Percentiles rank a stretch among this genome's conserved stretches.
These are phyloP conservation scores for Macadamia tetraphylla DNA, from an alignment of 164 flowering plant species.

Conservation along the genomic window DNA sequence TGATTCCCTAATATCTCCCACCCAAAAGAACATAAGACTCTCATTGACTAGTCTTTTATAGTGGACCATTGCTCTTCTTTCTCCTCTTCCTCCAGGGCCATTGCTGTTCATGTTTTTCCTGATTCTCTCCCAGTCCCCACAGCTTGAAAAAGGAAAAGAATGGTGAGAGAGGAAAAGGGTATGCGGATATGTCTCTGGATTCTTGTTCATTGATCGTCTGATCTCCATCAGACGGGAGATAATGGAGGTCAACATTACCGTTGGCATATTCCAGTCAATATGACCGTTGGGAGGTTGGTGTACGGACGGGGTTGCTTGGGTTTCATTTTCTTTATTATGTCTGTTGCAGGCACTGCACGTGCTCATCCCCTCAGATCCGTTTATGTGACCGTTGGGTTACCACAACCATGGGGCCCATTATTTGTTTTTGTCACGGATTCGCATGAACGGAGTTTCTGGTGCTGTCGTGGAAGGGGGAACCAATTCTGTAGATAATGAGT, in stretches of 20 bases:
- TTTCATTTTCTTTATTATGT: constrained; percentile 5
- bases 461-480: no score
- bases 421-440: no score
- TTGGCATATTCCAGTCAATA: constrained; percentile 18
- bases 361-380: constrained; percentile 18
- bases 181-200: constrained; percentile 12
- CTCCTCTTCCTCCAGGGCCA: constrained; percentile 12
- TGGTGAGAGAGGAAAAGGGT: constrained; percentile 12
- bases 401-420: no score
- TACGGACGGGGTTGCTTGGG: constrained; percentile 21
- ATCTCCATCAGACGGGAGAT: constrained; percentile 37
- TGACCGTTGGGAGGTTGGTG: constrained; percentile 14
- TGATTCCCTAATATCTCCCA: background rate
- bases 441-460: no score
- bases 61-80: constrained; percentile 4
- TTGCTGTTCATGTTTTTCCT: constrained; percentile 17
- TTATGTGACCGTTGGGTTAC: constrained; percentile 40
- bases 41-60: constrained; percentile 13
- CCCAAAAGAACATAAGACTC: constrained; percentile 10
- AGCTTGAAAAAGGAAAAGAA: constrained; percentile 6
- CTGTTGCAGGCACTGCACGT: constrained; percentile 24
- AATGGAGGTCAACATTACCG: constrained; percentile 58
- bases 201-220: constrained; percentile 29
- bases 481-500: no score
- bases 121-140: constrained; percentile 12